Percentiles rank a stretch among this genome's conserved stretches.
These are phyloP conservation scores for Hypoxylon intermedium DNA, from an alignment of 495 filamentous ascomycete species.

Conservation along the genomic window DNA sequence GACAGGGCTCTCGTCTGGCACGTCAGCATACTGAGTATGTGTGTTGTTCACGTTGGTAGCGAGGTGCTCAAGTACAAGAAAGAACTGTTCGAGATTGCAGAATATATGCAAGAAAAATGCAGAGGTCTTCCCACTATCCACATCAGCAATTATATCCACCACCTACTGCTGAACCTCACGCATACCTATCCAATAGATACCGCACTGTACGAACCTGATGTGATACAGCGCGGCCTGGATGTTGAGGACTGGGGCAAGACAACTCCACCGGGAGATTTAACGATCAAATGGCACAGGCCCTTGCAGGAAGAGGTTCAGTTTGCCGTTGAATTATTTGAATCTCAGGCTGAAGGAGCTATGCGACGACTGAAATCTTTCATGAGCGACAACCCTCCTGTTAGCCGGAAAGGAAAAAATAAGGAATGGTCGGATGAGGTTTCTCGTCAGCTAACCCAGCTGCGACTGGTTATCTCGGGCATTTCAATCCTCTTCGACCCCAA, in stretches of 20 bases:
- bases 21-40: conserved; percentile 97
- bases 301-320: conserved; percentile 80
- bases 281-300: conserved; percentile 90
- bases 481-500: conserved; percentile 86
- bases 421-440: conserved; percentile 98
- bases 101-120: conserved; percentile 95
- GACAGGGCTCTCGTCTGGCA: conserved; percentile 96
- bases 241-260: conserved; percentile 80
- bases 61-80: conserved; percentile 86
- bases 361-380: conserved; percentile 74
- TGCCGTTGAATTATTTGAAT: conserved; percentile 85
- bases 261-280: conserved; percentile 73
- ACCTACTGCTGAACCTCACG: conserved; percentile 96
- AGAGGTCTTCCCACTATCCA: conserved; percentile 92
- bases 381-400: conserved; percentile 80
- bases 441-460: conserved; percentile 82
- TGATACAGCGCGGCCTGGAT: conserved; percentile 57
- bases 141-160: conserved; percentile 96
- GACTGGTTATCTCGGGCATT: conserved; percentile 85
- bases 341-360: conserved; percentile 67
- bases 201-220: conserved; percentile 77
- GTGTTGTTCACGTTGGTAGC: conserved; percentile 91
- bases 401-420: conserved; percentile 92
- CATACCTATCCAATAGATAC: conserved; percentile 92
- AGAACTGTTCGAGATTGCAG: conserved; percentile 87